phyloP scores from a whole-genome alignment of 176 grass and related monocot genomes.

The Olyra latifolia region DNA sequence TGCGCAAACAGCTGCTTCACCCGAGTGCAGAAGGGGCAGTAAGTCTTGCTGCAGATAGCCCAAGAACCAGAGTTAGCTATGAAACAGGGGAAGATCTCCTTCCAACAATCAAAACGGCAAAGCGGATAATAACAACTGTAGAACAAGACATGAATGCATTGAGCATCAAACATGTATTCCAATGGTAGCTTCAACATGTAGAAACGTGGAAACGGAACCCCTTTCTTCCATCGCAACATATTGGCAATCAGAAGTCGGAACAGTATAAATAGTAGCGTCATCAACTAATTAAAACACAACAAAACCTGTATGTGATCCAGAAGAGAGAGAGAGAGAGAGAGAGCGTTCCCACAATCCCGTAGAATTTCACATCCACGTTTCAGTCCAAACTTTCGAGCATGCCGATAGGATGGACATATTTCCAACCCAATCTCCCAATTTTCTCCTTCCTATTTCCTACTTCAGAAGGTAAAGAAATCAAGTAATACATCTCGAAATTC shows the following conservation, averaged over 20 bases:
- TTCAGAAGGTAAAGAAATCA: background rate
- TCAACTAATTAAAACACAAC: background rate
- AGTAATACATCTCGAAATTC: background rate
- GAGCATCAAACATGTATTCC: background rate
- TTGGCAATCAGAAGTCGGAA: background rate
- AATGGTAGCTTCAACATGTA: constrained; percentile 4
- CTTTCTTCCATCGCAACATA: background rate
- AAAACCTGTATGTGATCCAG: background rate
- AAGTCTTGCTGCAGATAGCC: constrained; percentile 54
- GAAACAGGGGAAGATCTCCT: background rate
- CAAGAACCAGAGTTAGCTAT: background rate
- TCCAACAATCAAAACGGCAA: background rate
- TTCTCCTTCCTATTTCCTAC: background rate
- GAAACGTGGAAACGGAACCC: background rate
- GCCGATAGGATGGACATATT: background rate
- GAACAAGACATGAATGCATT: background rate
- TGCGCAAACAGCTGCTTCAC: constrained; percentile 65
- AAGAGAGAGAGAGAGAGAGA: too few species aligned
- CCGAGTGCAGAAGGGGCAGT: constrained; percentile 48
- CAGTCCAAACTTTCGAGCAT: background rate
- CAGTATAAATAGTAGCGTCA: background rate
- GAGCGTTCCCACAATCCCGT: background rate
- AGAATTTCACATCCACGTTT: background rate
- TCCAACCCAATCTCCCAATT: background rate
- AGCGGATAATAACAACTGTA: background rate